Evolutionary conservation across 1,284 basidiomycete species (phyloP).

Genomic region (Mycosarcoma maydis): DNA sequence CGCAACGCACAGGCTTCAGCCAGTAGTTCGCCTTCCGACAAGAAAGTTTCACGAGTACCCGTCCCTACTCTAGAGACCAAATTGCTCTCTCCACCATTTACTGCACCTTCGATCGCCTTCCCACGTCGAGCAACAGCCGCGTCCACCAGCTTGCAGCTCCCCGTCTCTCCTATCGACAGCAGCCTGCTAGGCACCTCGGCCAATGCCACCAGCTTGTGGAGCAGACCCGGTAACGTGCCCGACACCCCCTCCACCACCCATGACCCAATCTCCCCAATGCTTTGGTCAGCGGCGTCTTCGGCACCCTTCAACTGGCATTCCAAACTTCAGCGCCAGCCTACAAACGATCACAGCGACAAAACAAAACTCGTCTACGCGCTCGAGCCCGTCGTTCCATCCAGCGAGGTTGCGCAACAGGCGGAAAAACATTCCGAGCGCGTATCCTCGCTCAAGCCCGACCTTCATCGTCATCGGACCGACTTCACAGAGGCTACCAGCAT

Average conservation of each 20-base stretch:
- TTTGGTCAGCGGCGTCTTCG: slow-evolving; percentile 27
- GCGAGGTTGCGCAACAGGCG: slow-evolving; percentile 12
- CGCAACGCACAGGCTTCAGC: slow-evolving; percentile 2
- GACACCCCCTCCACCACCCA: slow-evolving; percentile 44
- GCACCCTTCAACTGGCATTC: slow-evolving; percentile 32
- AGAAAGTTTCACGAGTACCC: slow-evolving; percentile 28
- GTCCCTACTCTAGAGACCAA: slow-evolving; percentile 22
- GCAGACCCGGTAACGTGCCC: slow-evolving; percentile 27
- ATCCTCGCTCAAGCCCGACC: slow-evolving; percentile 14
- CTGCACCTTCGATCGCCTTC: slow-evolving; percentile 10
- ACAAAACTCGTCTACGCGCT: slow-evolving; percentile 10
- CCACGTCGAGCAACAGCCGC: slow-evolving; percentile 16
- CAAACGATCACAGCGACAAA: slow-evolving; percentile 8
- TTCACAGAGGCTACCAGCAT: slow-evolving; percentile 45
- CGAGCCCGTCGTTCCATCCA: slow-evolving; percentile 21
- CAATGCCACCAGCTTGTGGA: slow-evolving; percentile 43
- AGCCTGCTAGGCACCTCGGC: slow-evolving; percentile 48
- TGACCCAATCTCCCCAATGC: slow-evolving; percentile 22
- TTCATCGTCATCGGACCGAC: slow-evolving; percentile 30
- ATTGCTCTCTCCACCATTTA: slow-evolving; percentile 12
- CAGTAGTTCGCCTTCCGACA: slow-evolving; percentile 4
- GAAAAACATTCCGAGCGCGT: slow-evolving; percentile 3
- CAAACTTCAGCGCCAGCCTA: too few relatives aligned
- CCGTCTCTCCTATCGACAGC: slow-evolving; percentile 45
- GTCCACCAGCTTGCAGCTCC: slow-evolving; percentile 13